These are phyloP conservation scores for Serendipita vermifera DNA, from an alignment of 768 basidiomycete species.

Conservation along the genomic window DNA sequence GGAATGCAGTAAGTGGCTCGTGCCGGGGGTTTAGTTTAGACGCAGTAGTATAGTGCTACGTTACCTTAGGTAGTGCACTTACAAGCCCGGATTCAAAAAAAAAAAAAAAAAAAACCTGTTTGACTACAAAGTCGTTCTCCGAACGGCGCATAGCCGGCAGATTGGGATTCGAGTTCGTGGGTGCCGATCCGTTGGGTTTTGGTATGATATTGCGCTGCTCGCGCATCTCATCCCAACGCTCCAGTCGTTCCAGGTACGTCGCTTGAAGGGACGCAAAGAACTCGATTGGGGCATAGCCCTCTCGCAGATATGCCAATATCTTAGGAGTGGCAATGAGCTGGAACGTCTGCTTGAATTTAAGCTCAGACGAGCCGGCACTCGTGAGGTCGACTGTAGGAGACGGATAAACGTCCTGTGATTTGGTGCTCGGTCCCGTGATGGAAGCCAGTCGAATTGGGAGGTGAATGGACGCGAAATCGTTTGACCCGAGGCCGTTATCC, in stretches of 20 bases:
- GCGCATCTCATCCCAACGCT: conserved; percentile 87
- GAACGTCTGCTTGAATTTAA: conserved; percentile 75
- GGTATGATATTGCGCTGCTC: conserved; percentile 42
- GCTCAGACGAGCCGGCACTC: conserved; percentile 52
- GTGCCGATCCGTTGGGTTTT: too few species aligned
- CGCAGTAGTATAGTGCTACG: too few species aligned
- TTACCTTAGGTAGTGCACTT: too few species aligned
- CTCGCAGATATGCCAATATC: conserved; percentile 55
- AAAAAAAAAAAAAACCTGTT: too few species aligned
- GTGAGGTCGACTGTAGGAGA: conserved; percentile 67
- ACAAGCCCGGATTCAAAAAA: too few species aligned
- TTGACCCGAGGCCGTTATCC: conserved; percentile 78
- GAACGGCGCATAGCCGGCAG: too few species aligned
- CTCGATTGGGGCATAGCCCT: conserved; percentile 75
- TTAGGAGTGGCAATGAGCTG: conserved; percentile 63
- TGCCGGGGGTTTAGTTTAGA: too few species aligned
- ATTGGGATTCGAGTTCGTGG: too few species aligned
- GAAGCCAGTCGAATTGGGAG: conserved; percentile 80
- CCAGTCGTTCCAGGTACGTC: conserved; percentile 76
- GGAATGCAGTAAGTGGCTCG: too few species aligned
- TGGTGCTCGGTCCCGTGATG: conserved; percentile 56
- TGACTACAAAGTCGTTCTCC: too few species aligned
- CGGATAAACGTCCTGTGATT: conserved; percentile 70
- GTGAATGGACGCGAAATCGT: conserved; percentile 78
- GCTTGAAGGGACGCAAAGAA: conserved; percentile 76